phyloP scores from a whole-genome alignment of 257 asterid genomes.

The Solanum piurae region DNA sequence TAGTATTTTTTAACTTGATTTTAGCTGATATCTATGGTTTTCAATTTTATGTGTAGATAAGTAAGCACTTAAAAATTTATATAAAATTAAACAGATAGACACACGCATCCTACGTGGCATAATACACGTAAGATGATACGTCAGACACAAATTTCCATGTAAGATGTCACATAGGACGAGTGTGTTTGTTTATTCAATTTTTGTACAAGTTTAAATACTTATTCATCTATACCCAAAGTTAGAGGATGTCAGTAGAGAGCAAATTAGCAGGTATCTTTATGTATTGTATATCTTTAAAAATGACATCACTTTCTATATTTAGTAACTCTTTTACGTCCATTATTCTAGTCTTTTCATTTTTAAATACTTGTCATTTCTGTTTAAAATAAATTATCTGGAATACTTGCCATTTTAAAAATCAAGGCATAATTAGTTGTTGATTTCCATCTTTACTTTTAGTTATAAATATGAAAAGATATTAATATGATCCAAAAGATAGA shows the following conservation, averaged over 20 bases:
- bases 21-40: too few species aligned
- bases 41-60: too few species aligned
- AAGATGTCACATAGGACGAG: accelerated
- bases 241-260: neutral
- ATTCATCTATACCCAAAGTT: too few species aligned
- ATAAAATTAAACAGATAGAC: too few species aligned
- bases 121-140: accelerated
- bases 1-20: too few species aligned
- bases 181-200: too few species aligned
- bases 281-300: neutral
- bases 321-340: neutral
- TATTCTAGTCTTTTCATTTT: neutral
- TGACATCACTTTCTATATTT: too few species aligned
- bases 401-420: too few species aligned
- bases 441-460: neutral
- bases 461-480: neutral
- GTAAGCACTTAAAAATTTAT: too few species aligned
- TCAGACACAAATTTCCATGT: accelerated
- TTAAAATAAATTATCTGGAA: too few species aligned
- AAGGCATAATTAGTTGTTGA: neutral
- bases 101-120: accelerated
- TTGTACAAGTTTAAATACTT: too few species aligned
- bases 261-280: too few species aligned
- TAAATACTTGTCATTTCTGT: neutral
- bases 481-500: neutral